phyloP scores from a whole-genome alignment of 2,329 filamentous ascomycete species.

The Allantophomopsis lycopodina region DNA sequence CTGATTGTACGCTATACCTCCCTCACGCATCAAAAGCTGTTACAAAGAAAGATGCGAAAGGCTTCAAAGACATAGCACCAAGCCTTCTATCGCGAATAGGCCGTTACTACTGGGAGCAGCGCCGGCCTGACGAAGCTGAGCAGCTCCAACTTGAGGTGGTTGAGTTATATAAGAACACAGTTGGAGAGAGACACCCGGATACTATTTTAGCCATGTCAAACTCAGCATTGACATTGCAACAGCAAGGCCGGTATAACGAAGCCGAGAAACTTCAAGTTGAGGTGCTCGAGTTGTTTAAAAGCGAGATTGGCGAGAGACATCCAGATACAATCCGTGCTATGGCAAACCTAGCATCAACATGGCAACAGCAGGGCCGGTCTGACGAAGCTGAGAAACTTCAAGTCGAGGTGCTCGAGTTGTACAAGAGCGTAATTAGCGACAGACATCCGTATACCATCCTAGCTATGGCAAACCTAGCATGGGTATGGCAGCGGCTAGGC shows the following conservation, averaged over 20 bases:
- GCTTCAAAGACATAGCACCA: conserved; percentile 5
- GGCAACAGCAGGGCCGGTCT: conserved; percentile 13
- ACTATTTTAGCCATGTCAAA: neutral
- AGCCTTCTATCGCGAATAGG: conserved; percentile 8
- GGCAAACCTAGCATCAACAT: no score
- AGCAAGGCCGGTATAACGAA: neutral
- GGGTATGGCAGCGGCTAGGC: neutral
- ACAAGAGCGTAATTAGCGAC: neutral
- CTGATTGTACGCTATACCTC: conserved; percentile 14
- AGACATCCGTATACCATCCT: neutral
- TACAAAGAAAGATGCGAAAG: no score
- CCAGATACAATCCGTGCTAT: no score
- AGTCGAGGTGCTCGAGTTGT: conserved; percentile 1
- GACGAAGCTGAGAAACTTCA: conserved; percentile 12
- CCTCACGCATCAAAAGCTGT: conserved; percentile 12
- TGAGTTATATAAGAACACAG: neutral
- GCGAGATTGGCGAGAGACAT: no score
- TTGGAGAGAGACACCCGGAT: neutral
- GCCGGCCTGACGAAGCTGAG: conserved; percentile 13
- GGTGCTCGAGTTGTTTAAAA: no score
- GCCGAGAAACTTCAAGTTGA: neutral
- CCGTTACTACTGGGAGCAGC: conserved; percentile 10
- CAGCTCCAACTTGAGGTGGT: conserved; percentile 6
- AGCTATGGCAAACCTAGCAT: neutral
- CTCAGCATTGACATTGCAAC: neutral